These are phyloP conservation scores for Biscogniauxia mediterranea DNA, from an alignment of 2,329 filamentous ascomycete genomes.

Conservation along the genomic window DNA sequence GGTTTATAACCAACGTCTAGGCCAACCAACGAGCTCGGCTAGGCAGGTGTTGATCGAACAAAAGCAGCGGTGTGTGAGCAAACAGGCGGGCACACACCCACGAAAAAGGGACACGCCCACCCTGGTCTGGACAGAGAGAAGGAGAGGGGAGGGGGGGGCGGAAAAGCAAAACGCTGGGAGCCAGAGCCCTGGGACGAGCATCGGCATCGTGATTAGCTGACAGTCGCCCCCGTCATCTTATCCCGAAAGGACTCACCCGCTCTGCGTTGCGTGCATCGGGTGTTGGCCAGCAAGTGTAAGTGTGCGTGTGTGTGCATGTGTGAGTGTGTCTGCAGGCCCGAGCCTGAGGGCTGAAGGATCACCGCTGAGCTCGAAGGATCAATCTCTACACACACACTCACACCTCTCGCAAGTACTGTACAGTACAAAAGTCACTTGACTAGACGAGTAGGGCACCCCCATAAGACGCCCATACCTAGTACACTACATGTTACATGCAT, in stretches of 20 bases:
- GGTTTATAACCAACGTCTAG: slow-evolving; percentile 22
- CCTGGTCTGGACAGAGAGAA: neutral
- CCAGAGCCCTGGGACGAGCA: slow-evolving; percentile 31
- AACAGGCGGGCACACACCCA: neutral
- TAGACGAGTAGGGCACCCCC: neutral
- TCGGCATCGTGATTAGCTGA: slow-evolving; percentile 29
- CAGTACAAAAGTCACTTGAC: slow-evolving; percentile 1
- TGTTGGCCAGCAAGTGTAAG: neutral
- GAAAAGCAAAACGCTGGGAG: slow-evolving; percentile 6
- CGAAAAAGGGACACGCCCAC: neutral
- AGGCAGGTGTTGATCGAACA: slow-evolving; percentile 17
- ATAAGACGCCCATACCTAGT: neutral
- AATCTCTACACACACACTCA: neutral
- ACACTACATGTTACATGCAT: neutral
- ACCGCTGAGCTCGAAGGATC: neutral
- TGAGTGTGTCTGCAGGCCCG: neutral
- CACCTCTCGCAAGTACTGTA: neutral
- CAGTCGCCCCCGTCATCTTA: slow-evolving; percentile 27
- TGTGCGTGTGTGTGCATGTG: neutral
- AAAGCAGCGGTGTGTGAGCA: slow-evolving; percentile 30
- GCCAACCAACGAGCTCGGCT: slow-evolving; percentile 22
- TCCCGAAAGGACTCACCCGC: slow-evolving; percentile 29
- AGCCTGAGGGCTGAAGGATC: neutral
- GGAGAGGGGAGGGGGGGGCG: neutral
- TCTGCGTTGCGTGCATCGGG: slow-evolving; percentile 32